Base-by-base conservation (phyloP, 2,329 filamentous ascomycete species). In the Kalaharituber pfeilii region DNA sequence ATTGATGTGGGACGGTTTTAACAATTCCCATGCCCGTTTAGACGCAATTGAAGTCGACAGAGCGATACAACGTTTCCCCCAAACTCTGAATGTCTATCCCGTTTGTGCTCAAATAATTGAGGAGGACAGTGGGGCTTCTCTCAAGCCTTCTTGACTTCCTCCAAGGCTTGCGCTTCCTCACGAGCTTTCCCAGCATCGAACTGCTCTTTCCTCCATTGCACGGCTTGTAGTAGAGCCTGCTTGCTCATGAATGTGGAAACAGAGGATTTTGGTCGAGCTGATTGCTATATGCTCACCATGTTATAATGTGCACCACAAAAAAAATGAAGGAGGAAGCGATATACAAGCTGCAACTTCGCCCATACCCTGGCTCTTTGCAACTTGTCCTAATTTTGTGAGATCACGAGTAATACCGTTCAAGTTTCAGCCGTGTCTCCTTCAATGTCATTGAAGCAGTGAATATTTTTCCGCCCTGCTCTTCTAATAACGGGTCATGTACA, bases 141-240 rank as follows among this genome's bases (percentile, higher is more conserved):
- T 59, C 49, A 59, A 47, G 24, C 52, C 55, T 49, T 53, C 50
- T 59, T 59, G 27, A 59, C 55, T 25, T 57, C 57, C 13, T 54
- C 54, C 50, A 59, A 51, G n/a, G 52, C 52, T 15, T 52, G 53
- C 45, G 50, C 55, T 30, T 59, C 55, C 36, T 56, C 56, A 22
- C 42, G 45, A 22, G 55, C 56, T 7, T 57, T 59, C 53, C 57
- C 56, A 26, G 50, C 26, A 55, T 59, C 57, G 27, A 59, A 59
- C 42, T 33, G 5, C 27, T 52, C 54, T 50, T 49, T 57, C 8
- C 56, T 53, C 44, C 53, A 50, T 42, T 50, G 53, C 30, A 55
- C 51, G 24, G 52, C 55, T 25, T 53, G 29, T 25, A 53, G 56
- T 45, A 57, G 3, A 13, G 42, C 15, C 25, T 47, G 15, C 22